Percentiles rank a stretch among this genome's conserved stretches.
Conservation (phyloP, 1,284 basidiomycete genomes). For the Naganishia liquefaciens region DNA sequence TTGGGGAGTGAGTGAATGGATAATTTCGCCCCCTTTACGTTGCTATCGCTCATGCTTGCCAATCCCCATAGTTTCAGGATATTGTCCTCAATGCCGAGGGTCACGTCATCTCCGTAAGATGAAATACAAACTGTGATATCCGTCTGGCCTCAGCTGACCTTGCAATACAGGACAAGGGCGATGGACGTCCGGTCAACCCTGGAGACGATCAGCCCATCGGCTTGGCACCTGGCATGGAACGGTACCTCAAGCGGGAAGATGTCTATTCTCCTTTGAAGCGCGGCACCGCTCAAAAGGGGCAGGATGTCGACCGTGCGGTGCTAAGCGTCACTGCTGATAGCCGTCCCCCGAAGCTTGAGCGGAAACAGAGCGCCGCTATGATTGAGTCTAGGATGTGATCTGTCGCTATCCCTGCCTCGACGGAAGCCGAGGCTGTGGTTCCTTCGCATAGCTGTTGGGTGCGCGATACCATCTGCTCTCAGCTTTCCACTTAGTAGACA, state of each 20-base stretch:
- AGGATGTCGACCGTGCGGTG: conserved; percentile 19
- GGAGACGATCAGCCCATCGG: conserved; percentile 48
- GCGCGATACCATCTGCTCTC: too few relatives aligned
- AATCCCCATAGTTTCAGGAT: conserved; percentile 40
- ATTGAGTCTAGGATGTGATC: conserved; percentile 22
- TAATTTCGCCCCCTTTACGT: neutral
- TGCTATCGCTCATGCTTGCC: neutral
- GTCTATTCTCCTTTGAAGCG: conserved; percentile 28
- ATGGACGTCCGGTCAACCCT: conserved; percentile 39
- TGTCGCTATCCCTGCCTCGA: too few relatives aligned
- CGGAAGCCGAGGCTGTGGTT: too few relatives aligned
- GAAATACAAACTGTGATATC: neutral
- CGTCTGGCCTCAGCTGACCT: neutral
- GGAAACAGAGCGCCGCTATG: conserved; percentile 16
- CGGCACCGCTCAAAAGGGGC: conserved; percentile 9
- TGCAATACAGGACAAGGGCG: conserved; percentile 44
- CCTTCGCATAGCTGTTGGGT: too few relatives aligned
- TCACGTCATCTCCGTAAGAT: conserved; percentile 48
- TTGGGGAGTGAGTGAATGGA: conserved; percentile 44
- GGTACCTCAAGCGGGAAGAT: conserved; percentile 39
- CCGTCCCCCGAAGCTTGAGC: conserved; percentile 14
- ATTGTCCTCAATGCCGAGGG: conserved; percentile 44
- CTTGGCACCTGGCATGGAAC: conserved; percentile 46
- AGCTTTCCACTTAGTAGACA: too few relatives aligned
- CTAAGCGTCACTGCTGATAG: conserved; percentile 16